These are phyloP conservation scores for Plasmodium coatneyi DNA, from an alignment of 169 alveolate species.

Conservation along the genomic window DNA sequence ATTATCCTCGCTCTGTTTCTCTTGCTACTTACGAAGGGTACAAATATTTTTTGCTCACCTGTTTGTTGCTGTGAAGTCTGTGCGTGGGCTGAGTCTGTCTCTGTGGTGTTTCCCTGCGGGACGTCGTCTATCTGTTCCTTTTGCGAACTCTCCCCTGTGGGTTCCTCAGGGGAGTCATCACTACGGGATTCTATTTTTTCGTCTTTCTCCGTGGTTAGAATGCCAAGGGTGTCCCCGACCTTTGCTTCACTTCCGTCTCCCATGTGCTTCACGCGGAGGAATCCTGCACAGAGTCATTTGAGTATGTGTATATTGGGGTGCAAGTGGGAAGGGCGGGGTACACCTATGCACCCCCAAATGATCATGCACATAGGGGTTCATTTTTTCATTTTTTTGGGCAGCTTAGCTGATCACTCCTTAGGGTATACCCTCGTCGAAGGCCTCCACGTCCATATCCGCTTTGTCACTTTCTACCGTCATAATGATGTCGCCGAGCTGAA, in stretches of 20 bases:
- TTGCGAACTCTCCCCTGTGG: not conserved
- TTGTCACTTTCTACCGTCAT: constrained; percentile 81
- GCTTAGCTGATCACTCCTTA: not conserved
- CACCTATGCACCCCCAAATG: not conserved
- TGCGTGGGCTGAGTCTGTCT: not conserved
- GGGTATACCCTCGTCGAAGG: constrained; percentile 76
- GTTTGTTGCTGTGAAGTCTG: not conserved
- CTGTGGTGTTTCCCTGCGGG: not conserved
- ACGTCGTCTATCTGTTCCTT: not conserved
- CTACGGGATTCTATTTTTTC: constrained; percentile 2
- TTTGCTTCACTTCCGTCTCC: constrained; percentile 74
- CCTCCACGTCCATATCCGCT: constrained; percentile 83
- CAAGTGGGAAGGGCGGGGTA: not conserved
- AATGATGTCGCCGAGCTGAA: constrained; percentile 77
- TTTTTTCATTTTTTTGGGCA: not conserved
- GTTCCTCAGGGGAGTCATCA: not conserved
- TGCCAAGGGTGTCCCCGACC: constrained; percentile 72
- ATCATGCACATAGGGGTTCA: not conserved
- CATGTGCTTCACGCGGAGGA: constrained; percentile 26
- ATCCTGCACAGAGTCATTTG: constrained; percentile 16
- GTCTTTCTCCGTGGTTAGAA: constrained; percentile 62
- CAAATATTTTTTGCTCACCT: constrained; percentile 16
- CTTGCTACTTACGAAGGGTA: constrained; percentile 36
- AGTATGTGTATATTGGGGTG: not conserved
- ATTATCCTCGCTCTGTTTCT: constrained; percentile 25